Evolutionary conservation across 768 basidiomycete genomes (phyloP).

Genomic region (Zangia roseola): DNA sequence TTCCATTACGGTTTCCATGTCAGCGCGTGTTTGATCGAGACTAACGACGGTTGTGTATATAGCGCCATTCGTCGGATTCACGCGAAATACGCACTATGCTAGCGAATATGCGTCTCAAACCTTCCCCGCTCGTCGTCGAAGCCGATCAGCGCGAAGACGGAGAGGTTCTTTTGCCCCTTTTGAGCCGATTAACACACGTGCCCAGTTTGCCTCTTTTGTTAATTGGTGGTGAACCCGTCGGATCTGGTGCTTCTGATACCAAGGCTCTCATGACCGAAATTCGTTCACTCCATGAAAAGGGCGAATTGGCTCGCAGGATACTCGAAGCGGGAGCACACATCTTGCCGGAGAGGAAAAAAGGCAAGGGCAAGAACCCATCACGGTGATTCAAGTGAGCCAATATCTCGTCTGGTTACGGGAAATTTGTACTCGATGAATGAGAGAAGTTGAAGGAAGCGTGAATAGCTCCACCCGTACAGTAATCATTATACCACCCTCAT

Average conservation of each 20-base stretch:
- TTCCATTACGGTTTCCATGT: not conserved
- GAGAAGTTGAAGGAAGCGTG: not conserved
- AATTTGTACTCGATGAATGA: not conserved
- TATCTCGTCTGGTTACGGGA: constrained; percentile 9
- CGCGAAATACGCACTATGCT: constrained; percentile 67
- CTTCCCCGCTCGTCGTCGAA: constrained; percentile 65
- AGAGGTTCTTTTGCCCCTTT: constrained; percentile 57
- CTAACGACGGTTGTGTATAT: not conserved
- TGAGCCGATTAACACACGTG: constrained; percentile 56
- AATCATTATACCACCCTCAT: constrained; percentile 4
- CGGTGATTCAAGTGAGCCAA: not conserved
- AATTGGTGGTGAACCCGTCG: constrained; percentile 60
- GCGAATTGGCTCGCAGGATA: constrained; percentile 51
- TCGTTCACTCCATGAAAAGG: constrained; percentile 45
- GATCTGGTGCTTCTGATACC: constrained; percentile 26
- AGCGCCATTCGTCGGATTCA: constrained; percentile 64
- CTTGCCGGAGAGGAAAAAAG: constrained; percentile 54
- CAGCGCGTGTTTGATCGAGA: constrained; percentile 7
- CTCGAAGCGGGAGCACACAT: constrained; percentile 57
- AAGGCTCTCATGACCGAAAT: constrained; percentile 44
- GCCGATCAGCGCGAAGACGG: constrained; percentile 74
- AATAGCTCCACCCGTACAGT: not conserved
- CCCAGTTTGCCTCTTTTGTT: constrained; percentile 64
- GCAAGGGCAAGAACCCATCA: constrained; percentile 28
- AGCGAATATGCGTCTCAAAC: constrained; percentile 52